A percentile compares a stretch with the other conserved stretches of the same genome.
Evolutionary conservation across 495 filamentous ascomycete species (phyloP).

Genomic region (Talaromyces wortmannii): DNA sequence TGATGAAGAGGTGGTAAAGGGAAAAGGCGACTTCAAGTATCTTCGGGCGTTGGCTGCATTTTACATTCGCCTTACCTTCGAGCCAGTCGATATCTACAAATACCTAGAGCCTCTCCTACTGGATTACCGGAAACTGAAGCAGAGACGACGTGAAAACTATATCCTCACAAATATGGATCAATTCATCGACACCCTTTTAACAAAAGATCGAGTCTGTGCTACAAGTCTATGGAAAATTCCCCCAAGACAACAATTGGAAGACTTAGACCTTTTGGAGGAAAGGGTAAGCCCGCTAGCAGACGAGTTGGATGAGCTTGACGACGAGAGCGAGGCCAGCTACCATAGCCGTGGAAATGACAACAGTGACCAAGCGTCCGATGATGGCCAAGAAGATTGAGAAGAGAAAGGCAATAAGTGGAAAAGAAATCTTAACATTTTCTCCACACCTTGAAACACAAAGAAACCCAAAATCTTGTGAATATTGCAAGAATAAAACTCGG

Average conservation of each 20-base stretch:
- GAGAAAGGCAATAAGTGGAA: background rate
- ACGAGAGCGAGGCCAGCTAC: constrained; percentile 20
- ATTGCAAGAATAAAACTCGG: no score
- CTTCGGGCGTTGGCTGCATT: constrained; percentile 82
- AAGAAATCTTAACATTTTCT: no score
- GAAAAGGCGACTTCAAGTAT: constrained; percentile 80
- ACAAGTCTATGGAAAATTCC: constrained; percentile 93
- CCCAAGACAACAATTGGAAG: constrained; percentile 74
- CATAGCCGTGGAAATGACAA: background rate
- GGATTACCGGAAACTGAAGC: constrained; percentile 76
- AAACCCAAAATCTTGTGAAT: no score
- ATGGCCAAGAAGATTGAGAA: background rate
- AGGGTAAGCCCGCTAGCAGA: constrained; percentile 74
- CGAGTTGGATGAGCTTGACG: constrained; percentile 78
- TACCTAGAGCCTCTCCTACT: constrained; percentile 76
- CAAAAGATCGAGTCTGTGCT: constrained; percentile 82
- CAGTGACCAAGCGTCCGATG: constrained; percentile 2
- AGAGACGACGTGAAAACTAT: constrained; percentile 63
- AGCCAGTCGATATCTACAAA: constrained; percentile 70
- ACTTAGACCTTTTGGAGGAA: constrained; percentile 80
- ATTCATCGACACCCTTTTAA: constrained; percentile 88
- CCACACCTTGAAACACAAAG: no score
- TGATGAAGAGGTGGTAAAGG: constrained; percentile 22
- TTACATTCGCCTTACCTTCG: constrained; percentile 86
- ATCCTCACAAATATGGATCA: constrained; percentile 79